Conservation (phyloP, 1,139 yeast species). For the Sugiyamaella castrensis region DNA sequence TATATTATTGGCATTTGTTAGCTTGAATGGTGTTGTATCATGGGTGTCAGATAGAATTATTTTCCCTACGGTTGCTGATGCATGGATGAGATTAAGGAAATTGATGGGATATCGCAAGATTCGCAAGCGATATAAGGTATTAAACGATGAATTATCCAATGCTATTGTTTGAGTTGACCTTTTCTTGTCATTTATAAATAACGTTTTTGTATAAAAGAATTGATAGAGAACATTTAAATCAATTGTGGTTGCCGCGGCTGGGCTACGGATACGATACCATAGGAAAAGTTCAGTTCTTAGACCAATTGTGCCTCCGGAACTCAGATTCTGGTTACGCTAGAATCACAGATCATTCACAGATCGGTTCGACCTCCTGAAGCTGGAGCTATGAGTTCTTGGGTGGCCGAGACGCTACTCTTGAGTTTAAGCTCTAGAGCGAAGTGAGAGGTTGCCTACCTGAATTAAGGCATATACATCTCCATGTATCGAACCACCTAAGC, state of each 20-base stretch:
- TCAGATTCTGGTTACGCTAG: too few relatives aligned
- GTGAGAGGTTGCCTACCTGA: too few relatives aligned
- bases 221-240: background rate
- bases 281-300: too few relatives aligned
- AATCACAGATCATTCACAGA: too few relatives aligned
- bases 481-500: too few relatives aligned
- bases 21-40: constrained; percentile 51
- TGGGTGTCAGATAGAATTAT: constrained; percentile 45
- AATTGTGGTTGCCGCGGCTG: constrained; percentile 1
- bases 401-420: too few relatives aligned
- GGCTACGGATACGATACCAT: too few relatives aligned
- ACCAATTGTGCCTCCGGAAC: too few relatives aligned
- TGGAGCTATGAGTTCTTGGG: too few relatives aligned
- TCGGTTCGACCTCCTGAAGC: too few relatives aligned
- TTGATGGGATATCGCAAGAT: constrained; percentile 29
- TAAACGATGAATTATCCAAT: constrained; percentile 21
- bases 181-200: background rate
- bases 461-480: too few relatives aligned
- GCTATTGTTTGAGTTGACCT: background rate
- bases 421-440: too few relatives aligned
- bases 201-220: background rate
- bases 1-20: constrained; percentile 47
- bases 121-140: constrained; percentile 38
- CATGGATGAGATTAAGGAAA: constrained; percentile 32
- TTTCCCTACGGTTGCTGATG: constrained; percentile 35